phyloP scores from a whole-genome alignment of 805 yeast genomes.

The Jamesozyma jinghongensis region DNA sequence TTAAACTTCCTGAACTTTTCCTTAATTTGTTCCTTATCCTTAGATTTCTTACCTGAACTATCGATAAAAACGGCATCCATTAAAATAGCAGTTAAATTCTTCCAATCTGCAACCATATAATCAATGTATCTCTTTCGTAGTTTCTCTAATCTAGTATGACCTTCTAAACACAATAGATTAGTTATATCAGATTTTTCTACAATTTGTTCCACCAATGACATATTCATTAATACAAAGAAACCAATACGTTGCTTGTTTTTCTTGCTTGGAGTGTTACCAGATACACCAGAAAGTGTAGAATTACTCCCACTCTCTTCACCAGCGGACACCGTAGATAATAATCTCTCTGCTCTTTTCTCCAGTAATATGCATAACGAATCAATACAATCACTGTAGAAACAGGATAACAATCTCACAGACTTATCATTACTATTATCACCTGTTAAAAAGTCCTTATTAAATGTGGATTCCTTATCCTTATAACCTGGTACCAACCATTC shows the following conservation, averaged over 20 bases:
- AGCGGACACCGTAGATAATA: slow-evolving; percentile 16
- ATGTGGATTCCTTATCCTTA: slow-evolving; percentile 23
- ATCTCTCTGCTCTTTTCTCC: slow-evolving; percentile 46
- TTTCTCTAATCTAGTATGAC: slow-evolving; percentile 54
- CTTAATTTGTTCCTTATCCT: slow-evolving; percentile 73
- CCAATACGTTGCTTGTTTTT: slow-evolving; percentile 44
- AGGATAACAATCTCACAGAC: slow-evolving; percentile 46
- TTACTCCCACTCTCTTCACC: neutral
- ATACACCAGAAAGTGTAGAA: slow-evolving; percentile 12
- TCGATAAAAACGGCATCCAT: slow-evolving; percentile 66
- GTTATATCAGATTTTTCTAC: slow-evolving; percentile 50
- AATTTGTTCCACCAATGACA: slow-evolving; percentile 66
- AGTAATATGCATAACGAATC: slow-evolving; percentile 62
- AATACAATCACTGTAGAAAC: slow-evolving; percentile 67
- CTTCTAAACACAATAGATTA: slow-evolving; percentile 45
- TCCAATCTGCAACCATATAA: slow-evolving; percentile 72
- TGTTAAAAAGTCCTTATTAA: slow-evolving; percentile 5
- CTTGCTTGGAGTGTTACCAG: slow-evolving; percentile 9
- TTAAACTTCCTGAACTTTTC: slow-evolving; percentile 80
- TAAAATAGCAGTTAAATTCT: slow-evolving; percentile 60
- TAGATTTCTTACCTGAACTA: slow-evolving; percentile 44
- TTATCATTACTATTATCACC: slow-evolving; percentile 4
- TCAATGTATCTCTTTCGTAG: slow-evolving; percentile 67
- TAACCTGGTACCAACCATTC: slow-evolving; percentile 52
- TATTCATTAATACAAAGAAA: slow-evolving; percentile 57